Evolutionary conservation across 768 basidiomycete genomes (phyloP).

Genomic region (Suillus ampliporus): DNA sequence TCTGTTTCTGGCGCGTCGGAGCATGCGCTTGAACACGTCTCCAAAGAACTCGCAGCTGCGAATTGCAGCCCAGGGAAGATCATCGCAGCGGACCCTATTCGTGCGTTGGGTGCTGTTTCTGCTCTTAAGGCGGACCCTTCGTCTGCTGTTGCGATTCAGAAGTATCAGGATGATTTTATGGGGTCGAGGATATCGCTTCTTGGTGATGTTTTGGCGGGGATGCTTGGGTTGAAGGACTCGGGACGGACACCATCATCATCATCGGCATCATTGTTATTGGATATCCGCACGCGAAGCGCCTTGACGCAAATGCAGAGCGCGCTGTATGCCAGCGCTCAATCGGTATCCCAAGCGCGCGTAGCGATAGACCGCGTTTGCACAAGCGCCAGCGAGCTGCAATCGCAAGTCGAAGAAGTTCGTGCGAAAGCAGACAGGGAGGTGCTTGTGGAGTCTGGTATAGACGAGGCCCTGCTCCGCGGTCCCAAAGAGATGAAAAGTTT

Average conservation of each 20-base stretch:
- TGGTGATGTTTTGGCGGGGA: constrained; percentile 42
- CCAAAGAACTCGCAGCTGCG: constrained; percentile 27
- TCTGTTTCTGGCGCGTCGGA: constrained; percentile 32
- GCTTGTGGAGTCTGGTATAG: constrained; percentile 38
- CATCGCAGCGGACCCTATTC: constrained; percentile 61
- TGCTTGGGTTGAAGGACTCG: constrained; percentile 16
- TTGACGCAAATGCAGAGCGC: constrained; percentile 46
- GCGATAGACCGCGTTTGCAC: constrained; percentile 43
- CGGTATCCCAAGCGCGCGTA: constrained; percentile 34
- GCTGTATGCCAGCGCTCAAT: constrained; percentile 42
- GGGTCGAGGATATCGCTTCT: constrained; percentile 63
- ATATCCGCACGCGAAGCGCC: constrained; percentile 44
- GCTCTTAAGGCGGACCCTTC: constrained; percentile 51
- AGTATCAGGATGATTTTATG: constrained; percentile 66
- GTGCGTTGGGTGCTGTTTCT: constrained; percentile 60
- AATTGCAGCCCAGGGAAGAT: constrained; percentile 35
- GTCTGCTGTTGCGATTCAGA: constrained; percentile 58
- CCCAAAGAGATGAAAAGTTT: constrained; percentile 35
- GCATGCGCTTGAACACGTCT: constrained; percentile 21
- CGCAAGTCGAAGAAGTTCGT: constrained; percentile 45
- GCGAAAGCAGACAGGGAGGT: constrained; percentile 43
- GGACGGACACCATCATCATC: not conserved
- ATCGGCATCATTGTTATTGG: constrained; percentile 8
- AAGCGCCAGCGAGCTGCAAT: constrained; percentile 44
- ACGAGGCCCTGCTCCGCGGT: constrained; percentile 33